A percentile compares a stretch with the other conserved stretches of the same genome.
These are phyloP conservation scores for Pontederia crassipes DNA, from an alignment of 176 grass and related monocot genomes.

Conservation along the genomic window DNA sequence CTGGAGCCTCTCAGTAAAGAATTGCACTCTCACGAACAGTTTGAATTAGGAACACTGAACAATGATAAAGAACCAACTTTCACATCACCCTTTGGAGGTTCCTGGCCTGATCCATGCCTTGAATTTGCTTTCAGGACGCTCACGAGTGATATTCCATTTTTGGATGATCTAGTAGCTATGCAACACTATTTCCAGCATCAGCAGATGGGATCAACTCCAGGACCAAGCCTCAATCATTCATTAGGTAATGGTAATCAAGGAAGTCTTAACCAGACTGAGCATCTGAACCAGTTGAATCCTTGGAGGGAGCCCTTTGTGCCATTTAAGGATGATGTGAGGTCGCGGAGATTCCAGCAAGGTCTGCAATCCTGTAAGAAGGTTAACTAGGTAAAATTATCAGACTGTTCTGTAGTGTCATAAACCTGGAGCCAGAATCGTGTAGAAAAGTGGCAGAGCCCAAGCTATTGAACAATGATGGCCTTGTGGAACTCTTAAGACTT, in stretches of 20 bases:
- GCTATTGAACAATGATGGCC: too few species aligned
- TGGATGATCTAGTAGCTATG: neutral
- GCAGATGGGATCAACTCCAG: neutral
- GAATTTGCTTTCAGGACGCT: slow-evolving; percentile 29
- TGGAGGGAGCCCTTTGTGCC: neutral
- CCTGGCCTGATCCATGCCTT: slow-evolving; percentile 24
- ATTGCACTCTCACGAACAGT: slow-evolving; percentile 1
- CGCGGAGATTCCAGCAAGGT: neutral
- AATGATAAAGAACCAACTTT: neutral
- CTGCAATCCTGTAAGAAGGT: neutral
- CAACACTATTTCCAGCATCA: slow-evolving; percentile 1
- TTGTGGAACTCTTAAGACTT: too few species aligned
- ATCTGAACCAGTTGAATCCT: neutral
- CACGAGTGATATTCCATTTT: slow-evolving; percentile 10
- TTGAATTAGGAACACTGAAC: neutral
- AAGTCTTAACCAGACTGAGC: neutral
- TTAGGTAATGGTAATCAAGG: too few species aligned
- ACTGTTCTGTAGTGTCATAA: neutral
- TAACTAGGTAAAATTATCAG: neutral
- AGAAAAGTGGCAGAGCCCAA: too few species aligned
- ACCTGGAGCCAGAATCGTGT: too few species aligned
- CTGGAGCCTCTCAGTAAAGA: neutral
- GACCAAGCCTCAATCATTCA: too few species aligned
- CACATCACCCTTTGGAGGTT: slow-evolving; percentile 6
- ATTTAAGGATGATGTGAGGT: neutral